Evolutionary conservation across 352 stramenopile species (phyloP), one percentile per base, ranked within the genome.

Genomic region (Elongisporangium prolatum): DNA sequence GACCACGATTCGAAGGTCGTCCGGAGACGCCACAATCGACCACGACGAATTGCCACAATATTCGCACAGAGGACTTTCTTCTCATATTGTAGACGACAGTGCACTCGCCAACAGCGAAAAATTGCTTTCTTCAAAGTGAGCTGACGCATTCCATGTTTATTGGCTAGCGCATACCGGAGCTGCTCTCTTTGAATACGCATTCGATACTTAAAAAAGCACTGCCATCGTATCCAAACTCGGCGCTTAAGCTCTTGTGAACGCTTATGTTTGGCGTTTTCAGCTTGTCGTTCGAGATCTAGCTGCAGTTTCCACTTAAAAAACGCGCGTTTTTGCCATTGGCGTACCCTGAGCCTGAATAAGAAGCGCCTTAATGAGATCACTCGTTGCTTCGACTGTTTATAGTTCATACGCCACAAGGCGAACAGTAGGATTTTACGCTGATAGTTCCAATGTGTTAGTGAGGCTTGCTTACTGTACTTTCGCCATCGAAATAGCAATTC

Each of bases 211-310:
- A 68, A 18, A 9, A 65, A 65, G 2, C 52, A 44, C 48, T 64
- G 28, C 66, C 66, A 73, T 44, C 63, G 62, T 59, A 59, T 59
- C 66, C 66, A 73, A 20, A 70, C 20, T 28, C 66, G 59, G 11
- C 48, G 44, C 21, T 62, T n/a, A 14, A 73, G 21, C 47, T 73
- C 66, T 9, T 21, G 18, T 52, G 18, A 24, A 21, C 48, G 48
- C 18, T 25, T 24, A 9, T 24, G 21, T 13, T 25, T 25, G 4
- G 38, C 22, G 14, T 67, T 52, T 24, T 47, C 52, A 9, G 50
- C 17, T 3, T 62, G 21, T 54, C 18, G 61, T 14, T 47, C 49
- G 20, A 62, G 22, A 5, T 69, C 44, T 11, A 60, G 57, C 20
- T 61, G 49, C 0, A 55, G 25, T 14, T 63, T 67, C 71, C 71